Percentiles rank a stretch among this genome's conserved stretches.
Evolutionary conservation across 768 basidiomycete species (phyloP).

Genomic region (Gautieria morchelliformis): DNA sequence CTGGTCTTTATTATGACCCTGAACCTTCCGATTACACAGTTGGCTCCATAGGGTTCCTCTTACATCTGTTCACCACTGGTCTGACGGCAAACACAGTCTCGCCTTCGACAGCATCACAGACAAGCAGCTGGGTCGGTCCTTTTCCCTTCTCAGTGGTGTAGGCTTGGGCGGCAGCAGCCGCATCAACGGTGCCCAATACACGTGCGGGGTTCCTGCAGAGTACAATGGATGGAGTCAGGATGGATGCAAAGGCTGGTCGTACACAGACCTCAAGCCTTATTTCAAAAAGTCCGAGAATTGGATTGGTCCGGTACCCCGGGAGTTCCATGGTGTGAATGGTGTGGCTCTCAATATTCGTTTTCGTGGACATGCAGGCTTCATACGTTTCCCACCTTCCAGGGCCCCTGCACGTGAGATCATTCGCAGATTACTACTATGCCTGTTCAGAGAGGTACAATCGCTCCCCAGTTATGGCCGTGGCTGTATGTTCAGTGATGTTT

Average conservation of each 20-base stretch:
- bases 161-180: slow-evolving; percentile 12
- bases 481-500: not conserved
- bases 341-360: not conserved
- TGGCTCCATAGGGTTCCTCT: no score
- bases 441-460: not conserved
- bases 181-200: slow-evolving; percentile 14
- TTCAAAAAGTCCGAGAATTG: slow-evolving; percentile 24
- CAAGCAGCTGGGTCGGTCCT: slow-evolving; percentile 10
- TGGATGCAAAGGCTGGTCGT: slow-evolving; percentile 25
- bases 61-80: slow-evolving; percentile 16
- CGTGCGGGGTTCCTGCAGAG: slow-evolving; percentile 21
- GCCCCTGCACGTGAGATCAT: no score
- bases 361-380: not conserved
- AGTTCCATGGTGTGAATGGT: not conserved
- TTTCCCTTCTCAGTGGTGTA: slow-evolving; percentile 18
- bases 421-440: not conserved
- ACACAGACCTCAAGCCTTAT: no score
- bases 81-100: slow-evolving; percentile 12
- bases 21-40: not conserved
- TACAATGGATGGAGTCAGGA: slow-evolving; percentile 22
- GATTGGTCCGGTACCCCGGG: not conserved
- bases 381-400: not conserved
- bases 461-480: no score
- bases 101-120: slow-evolving; percentile 9
- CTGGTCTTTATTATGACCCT: not conserved